These are phyloP conservation scores for Tetrapisispora arboricola DNA, from an alignment of 805 yeast species.

Conservation along the genomic window DNA sequence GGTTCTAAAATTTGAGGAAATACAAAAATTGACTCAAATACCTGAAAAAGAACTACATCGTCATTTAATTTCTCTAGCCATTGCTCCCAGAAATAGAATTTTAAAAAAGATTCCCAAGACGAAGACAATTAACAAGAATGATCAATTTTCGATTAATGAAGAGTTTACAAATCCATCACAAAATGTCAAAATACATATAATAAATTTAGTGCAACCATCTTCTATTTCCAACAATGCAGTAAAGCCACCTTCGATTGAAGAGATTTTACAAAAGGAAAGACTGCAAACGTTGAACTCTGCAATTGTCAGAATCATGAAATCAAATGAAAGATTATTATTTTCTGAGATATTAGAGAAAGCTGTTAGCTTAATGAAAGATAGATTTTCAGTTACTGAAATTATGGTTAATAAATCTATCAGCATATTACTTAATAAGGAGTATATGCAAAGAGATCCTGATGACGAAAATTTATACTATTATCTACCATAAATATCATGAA, in stretches of 20 bases:
- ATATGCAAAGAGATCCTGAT: constrained; percentile 58
- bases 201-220: background rate
- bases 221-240: background rate
- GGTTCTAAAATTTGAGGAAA: constrained; percentile 47
- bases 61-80: constrained; percentile 73
- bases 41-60: constrained; percentile 65
- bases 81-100: constrained; percentile 73
- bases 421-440: constrained; percentile 70
- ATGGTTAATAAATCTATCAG: constrained; percentile 66
- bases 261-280: constrained; percentile 52
- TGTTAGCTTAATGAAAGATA: constrained; percentile 43
- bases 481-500: constrained; percentile 3
- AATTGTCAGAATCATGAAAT: constrained; percentile 78
- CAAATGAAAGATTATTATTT: constrained; percentile 50
- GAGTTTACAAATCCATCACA: constrained; percentile 57
- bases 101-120: constrained; percentile 66
- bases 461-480: constrained; percentile 25
- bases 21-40: constrained; percentile 54
- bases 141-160: constrained; percentile 56
- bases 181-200: constrained; percentile 50
- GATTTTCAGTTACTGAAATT: constrained; percentile 62
- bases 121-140: constrained; percentile 53
- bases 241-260: constrained; percentile 25
- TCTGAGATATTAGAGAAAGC: constrained; percentile 60
- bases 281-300: constrained; percentile 72